Base-by-base conservation (phyloP, 805 yeast species). In the Yamadazyma laniorum region DNA sequence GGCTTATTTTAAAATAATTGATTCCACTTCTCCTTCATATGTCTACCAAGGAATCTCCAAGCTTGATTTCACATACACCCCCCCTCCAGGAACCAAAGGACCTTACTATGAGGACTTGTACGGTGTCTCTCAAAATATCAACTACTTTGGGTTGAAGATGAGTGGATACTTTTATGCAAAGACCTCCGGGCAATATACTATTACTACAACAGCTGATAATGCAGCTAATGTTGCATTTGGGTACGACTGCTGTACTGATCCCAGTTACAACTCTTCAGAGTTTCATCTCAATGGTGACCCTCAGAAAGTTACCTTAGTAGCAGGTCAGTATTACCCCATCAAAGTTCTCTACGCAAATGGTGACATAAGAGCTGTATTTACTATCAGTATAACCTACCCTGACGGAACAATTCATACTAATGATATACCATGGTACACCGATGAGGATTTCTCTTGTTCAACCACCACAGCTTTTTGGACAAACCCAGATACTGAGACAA, bases 151-250 rank as follows among this genome's bases (percentile, higher is more conserved):
- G 6, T 21, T 32, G 21, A 31, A 13, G 12, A 2, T 37, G 3
- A 18, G 32, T 7, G 40, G 75, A 72, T 17, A 46, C 45, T 22
- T 65, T 70, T 29, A 19, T 4, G 34, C 34, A 8, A 17, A 15
- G 9, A 13, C 25, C 8, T 11, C 34, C 4, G 39, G 39, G 6
- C 7, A 29, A 4, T 30, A 36, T 18, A 17, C 16, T 6, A 18
- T 36, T 9, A 6, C 6, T 3, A 4, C 29, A 7, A 17, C n/a
- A 6, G 25, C 13, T 29, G 34, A 22, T 16, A 27, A 36, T 17
- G 28, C 18, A 12, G 17, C 26, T 4, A 3, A 3, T 22, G 12
- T 29, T n/a, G 16, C 33, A 16, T 5, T 36, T n/a, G 39, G 33
- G 12, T 22, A 29, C 13, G 34, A 36, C 12, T 36, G 39, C 23